Evolutionary conservation across 768 basidiomycete species (phyloP).

Genomic region (Leccinum imitatum): DNA sequence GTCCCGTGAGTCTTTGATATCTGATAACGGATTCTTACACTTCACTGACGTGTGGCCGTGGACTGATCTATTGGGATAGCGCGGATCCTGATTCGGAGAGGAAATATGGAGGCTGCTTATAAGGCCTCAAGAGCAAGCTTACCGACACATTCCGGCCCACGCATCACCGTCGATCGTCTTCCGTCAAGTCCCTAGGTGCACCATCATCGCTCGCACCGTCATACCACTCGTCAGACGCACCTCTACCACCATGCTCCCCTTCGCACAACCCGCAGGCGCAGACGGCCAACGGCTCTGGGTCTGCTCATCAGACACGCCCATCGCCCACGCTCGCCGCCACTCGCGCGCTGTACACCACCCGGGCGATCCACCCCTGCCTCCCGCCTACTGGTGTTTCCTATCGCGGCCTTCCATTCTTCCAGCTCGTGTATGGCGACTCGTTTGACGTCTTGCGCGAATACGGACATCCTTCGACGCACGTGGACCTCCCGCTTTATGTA

Average conservation of each 20-base stretch:
- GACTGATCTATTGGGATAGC: constrained; percentile 31
- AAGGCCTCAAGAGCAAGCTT: constrained; percentile 35
- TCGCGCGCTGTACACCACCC: constrained; percentile 62
- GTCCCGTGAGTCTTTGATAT: constrained; percentile 53
- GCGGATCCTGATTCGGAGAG: constrained; percentile 64
- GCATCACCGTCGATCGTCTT: constrained; percentile 35
- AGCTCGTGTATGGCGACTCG: constrained; percentile 57
- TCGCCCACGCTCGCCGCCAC: constrained; percentile 29
- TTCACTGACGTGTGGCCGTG: background rate
- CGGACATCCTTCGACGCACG: constrained; percentile 75
- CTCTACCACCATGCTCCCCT: constrained; percentile 26
- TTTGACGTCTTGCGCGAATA: constrained; percentile 72
- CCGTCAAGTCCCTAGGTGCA: constrained; percentile 34
- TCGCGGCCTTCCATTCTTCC: constrained; percentile 76
- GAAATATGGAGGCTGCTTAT: constrained; percentile 49
- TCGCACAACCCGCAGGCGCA: constrained; percentile 19
- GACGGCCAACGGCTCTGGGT: constrained; percentile 11
- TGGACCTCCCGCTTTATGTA: constrained; percentile 71
- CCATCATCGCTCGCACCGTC: constrained; percentile 28
- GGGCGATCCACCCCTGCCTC: constrained; percentile 65
- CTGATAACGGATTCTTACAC: background rate
- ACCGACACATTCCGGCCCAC: constrained; percentile 32
- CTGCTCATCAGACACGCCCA: constrained; percentile 20
- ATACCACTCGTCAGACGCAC: constrained; percentile 22
- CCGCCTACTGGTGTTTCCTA: constrained; percentile 66